Evolutionary conservation across 2,329 filamentous ascomycete species (phyloP), one percentile per base, ranked within the genome.

Genomic region (Fusarium hainanense): DNA sequence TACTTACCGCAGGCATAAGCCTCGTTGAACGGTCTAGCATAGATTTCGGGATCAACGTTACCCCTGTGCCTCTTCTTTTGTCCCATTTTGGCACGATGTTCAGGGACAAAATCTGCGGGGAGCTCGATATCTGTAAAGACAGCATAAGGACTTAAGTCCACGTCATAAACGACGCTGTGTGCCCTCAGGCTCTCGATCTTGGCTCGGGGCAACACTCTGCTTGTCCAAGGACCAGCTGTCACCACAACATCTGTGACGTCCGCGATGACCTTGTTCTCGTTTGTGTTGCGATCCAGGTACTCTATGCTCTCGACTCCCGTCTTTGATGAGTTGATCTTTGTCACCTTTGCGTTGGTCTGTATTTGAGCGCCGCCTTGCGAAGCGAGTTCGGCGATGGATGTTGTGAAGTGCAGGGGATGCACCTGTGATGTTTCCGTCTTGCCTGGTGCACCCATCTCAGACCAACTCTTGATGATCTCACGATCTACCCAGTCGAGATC

Each of bases 361-460:
- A 98, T 85, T 23, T 90, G 87, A 69, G 87, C 89, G 4, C 92
- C 92, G 27, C 85, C 86, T 54, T 92, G 88, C 58, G 87, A 82
- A 0, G 95, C 94, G 14, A 98, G 85, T 43, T 88, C 83, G 7
- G 92, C 93, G 79, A 98, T 97, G 18, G 90, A 85, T 0, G 89
- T 95, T 1, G 96, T 98, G 77, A 99, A 98, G 46, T 93, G 90
- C 66, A 91, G 92, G 0, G 96, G 96, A 75, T 99, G 95, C 4
- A 98, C 95, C 80, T 99, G 96, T 0, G 96, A 93, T 3, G 96
- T 98, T 66, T 93, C 92, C 2, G 86, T 87, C 1, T 89, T 88
- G 4, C 89, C 90, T 4, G 83, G 82, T 3, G 77, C 71, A 25
- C 93, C 93, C 93, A 98, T 98, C 76, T 91, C 89, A 34, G 93